Conservation (phyloP, 345 rosid genomes). For the Bruguiera sexangula region DNA sequence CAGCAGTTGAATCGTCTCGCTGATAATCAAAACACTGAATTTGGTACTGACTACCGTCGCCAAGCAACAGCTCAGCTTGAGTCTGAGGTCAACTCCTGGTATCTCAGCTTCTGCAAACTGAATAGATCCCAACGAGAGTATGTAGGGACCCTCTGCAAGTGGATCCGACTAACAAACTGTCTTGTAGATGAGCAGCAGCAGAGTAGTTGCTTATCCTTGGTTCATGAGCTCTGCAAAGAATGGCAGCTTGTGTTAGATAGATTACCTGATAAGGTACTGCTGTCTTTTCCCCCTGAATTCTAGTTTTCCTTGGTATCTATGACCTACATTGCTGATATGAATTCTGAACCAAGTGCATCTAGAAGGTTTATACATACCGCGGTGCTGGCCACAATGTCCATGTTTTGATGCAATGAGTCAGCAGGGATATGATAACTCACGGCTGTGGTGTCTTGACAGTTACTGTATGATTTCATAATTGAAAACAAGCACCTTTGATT, state of each 20-base stretch:
- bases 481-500: too few species aligned
- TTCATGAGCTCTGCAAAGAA: conserved; percentile 56
- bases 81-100: conserved; percentile 70
- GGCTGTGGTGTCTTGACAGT: too few species aligned
- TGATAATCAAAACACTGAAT: conserved; percentile 42
- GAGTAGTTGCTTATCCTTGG: conserved; percentile 41
- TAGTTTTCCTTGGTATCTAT: too few species aligned
- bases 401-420: too few species aligned
- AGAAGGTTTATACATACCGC: too few species aligned
- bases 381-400: too few species aligned
- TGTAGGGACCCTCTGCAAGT: conserved; percentile 53
- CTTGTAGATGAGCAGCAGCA: conserved; percentile 50
- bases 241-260: conserved; percentile 63
- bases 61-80: conserved; percentile 76
- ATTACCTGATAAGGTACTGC: conserved; percentile 69
- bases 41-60: conserved; percentile 62
- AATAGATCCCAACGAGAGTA: conserved; percentile 60
- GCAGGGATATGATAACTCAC: too few species aligned
- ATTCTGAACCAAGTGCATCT: too few species aligned
- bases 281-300: neutral
- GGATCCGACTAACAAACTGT: conserved; percentile 62
- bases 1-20: conserved; percentile 59
- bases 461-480: too few species aligned
- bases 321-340: too few species aligned
- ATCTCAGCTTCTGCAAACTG: conserved; percentile 70